Conservation (phyloP, 768 basidiomycete genomes). For the Collybia mongolica region DNA sequence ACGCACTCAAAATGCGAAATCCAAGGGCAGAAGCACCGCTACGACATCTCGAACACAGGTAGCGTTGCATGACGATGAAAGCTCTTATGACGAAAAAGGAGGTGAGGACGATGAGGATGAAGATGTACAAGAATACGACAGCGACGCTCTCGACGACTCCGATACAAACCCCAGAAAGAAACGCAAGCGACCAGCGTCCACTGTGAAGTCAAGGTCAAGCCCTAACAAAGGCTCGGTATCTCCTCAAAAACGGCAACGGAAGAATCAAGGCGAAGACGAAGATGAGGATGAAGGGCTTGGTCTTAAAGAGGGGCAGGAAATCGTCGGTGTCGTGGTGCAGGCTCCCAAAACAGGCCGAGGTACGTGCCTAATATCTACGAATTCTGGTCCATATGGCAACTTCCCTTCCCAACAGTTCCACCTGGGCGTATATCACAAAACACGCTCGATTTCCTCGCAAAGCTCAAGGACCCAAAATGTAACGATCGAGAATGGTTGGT, state of each 20-base stretch:
- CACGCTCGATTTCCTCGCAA: slow-evolving; percentile 72
- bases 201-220: slow-evolving; percentile 21
- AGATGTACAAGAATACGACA: slow-evolving; percentile 19
- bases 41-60: too few relatives aligned
- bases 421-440: slow-evolving; percentile 86
- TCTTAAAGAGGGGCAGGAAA: slow-evolving; percentile 61
- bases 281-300: slow-evolving; percentile 43
- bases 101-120: slow-evolving; percentile 14
- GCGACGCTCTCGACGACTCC: slow-evolving; percentile 30
- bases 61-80: not conserved
- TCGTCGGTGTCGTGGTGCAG: slow-evolving; percentile 75
- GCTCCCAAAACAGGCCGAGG: slow-evolving; percentile 85
- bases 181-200: slow-evolving; percentile 17
- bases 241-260: slow-evolving; percentile 23
- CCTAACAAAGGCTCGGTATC: not conserved
- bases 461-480: slow-evolving; percentile 69
- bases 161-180: slow-evolving; percentile 18
- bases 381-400: not conserved
- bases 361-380: slow-evolving; percentile 23
- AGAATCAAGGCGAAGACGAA: slow-evolving; percentile 30
- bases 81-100: not conserved
- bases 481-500: slow-evolving; percentile 83
- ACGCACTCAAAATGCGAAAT: too few relatives aligned
- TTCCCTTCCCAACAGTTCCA: slow-evolving; percentile 49
- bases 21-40: too few relatives aligned